phyloP scores from a whole-genome alignment of 148 eudicot genomes.

The Vaccinium myrtillus region DNA sequence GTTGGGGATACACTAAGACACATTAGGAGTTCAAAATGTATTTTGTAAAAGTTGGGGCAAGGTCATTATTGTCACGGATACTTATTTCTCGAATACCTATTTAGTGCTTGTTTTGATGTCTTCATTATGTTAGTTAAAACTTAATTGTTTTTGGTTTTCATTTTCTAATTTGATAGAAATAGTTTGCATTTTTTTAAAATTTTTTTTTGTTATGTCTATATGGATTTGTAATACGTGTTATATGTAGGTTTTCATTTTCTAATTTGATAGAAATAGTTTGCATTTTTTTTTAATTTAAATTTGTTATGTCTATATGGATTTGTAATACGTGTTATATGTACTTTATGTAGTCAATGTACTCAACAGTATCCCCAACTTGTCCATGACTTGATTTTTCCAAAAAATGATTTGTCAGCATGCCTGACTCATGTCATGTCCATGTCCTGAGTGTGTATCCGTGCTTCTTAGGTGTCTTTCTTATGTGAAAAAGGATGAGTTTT shows the following conservation, averaged over 20 bases:
- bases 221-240: background rate
- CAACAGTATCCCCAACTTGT: background rate
- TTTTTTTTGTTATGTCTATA: background rate
- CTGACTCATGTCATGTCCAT: background rate
- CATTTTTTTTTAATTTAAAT: too few relatives aligned
- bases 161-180: background rate
- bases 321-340: background rate
- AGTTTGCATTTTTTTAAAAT: too few relatives aligned
- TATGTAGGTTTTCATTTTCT: background rate
- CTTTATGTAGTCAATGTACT: background rate
- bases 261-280: background rate
- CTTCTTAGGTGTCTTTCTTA: background rate
- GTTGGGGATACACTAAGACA: background rate
- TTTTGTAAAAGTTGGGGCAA: background rate
- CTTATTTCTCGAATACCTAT: background rate
- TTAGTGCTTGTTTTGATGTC: background rate
- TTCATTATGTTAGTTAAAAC: background rate
- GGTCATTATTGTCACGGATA: background rate
- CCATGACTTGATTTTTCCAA: background rate
- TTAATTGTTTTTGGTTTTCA: background rate
- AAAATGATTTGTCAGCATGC: background rate
- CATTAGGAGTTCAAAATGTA: background rate
- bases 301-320: background rate
- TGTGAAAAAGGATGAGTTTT: background rate
- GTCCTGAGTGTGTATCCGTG: constrained; percentile 1